phyloP scores from a whole-genome alignment of 768 basidiomycete species.

The Tulasnella sp. region DNA sequence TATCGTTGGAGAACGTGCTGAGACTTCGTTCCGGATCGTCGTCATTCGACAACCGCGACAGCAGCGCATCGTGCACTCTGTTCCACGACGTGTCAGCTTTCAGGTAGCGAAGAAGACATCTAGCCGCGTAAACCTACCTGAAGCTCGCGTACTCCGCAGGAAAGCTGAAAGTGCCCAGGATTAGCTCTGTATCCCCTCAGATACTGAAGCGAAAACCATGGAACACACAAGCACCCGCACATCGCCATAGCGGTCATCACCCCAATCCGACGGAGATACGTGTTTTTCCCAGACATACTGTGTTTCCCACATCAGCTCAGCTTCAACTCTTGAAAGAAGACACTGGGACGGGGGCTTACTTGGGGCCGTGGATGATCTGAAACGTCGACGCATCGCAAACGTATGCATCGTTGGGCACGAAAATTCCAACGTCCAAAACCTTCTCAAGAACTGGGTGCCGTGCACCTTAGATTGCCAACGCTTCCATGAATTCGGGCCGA shows the following conservation, averaged over 20 bases:
- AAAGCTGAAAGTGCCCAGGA: conserved; percentile 49
- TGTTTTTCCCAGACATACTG: conserved; percentile 90
- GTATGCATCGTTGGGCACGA: conserved; percentile 90
- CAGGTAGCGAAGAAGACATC: neutral
- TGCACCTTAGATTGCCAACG: conserved; percentile 84
- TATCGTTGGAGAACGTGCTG: conserved; percentile 95
- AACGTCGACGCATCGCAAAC: conserved; percentile 83
- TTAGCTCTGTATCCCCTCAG: conserved; percentile 31
- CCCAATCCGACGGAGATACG: conserved; percentile 86
- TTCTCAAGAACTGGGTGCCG: conserved; percentile 87
- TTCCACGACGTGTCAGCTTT: neutral
- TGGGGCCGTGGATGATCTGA: conserved; percentile 90
- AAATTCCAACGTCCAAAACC: conserved; percentile 63
- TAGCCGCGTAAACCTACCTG: conserved; percentile 49
- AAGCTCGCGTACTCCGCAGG: conserved; percentile 95
- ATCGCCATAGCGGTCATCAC: conserved; percentile 84
- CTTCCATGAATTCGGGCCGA: conserved; percentile 90
- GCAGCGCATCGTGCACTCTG: conserved; percentile 79
- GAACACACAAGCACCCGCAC: conserved; percentile 73
- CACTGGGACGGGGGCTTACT: conserved; percentile 56
- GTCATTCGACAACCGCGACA: conserved; percentile 90
- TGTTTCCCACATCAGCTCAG: neutral
- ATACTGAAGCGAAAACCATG: neutral
- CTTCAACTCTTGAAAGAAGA: neutral
- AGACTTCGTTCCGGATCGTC: conserved; percentile 87